Evolutionary conservation across 495 filamentous ascomycete species (phyloP), one percentile per base, ranked within the genome.

Genomic region (Geopyxis carbonaria): DNA sequence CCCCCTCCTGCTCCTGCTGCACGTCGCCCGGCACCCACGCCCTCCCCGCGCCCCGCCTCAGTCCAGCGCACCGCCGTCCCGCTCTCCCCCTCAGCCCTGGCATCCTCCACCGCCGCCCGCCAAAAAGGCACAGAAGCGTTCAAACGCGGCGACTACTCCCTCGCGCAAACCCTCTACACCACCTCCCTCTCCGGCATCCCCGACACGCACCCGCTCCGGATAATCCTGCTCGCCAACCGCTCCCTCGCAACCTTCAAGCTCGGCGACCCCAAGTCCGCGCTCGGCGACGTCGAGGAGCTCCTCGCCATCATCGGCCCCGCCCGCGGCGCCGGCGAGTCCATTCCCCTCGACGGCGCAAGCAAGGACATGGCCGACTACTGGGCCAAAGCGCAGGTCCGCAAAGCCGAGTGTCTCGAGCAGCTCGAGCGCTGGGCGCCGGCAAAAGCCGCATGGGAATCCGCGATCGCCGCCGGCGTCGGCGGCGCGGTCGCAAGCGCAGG

Each of bases 361-460:
- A 91, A 93, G 43, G 76, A 82, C 30, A 94, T 97, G 86, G 76
- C 69, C 31, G 82, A 87, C 27, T 82, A 92, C 53, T 95, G 75
- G 57, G 81, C 80, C 34, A 95, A 94, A 59, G 86, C 85, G 0
- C 64, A 93, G 29, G 85, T 76, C 58, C 77, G 91, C 40, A 94
- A 94, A 64, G 89, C 91, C 10, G 91, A 95, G 57, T 87, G 80
- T 1, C 66, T 95, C 21, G 89, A 97, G 60, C 80, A 94, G 49
- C 75, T 97, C 53, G 89, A 97, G 62, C 79, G 78, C 54, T 97
- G 89, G 87, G 54, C 59, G 2, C 86, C 94, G 21, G 91, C 89
- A 2, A 74, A 69, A 0, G 63, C 68, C 14, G 69, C 75, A 0
- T 97, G 89, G 89, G 74, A 74, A 45, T 61, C 68, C 16, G 84